A percentile compares a stretch with the other conserved stretches of the same genome.
These are phyloP conservation scores for Mycena pura DNA, from an alignment of 768 basidiomycete species.

Conservation along the genomic window DNA sequence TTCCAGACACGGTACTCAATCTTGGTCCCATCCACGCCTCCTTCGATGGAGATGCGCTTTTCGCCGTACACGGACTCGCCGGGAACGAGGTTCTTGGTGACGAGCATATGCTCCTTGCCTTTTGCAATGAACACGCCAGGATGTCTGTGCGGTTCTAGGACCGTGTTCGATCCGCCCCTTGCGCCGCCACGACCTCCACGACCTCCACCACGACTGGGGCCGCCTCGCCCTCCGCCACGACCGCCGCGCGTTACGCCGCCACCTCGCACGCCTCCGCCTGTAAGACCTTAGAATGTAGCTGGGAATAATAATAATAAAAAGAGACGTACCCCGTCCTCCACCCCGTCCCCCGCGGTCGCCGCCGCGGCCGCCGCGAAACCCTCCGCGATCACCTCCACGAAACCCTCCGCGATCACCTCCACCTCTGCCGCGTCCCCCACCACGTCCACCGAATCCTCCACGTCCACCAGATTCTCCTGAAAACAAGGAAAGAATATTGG, in stretches of 20 bases:
- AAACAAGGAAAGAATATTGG: background rate
- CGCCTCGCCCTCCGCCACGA: conserved; percentile 48
- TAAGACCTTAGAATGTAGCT: conserved; percentile 16
- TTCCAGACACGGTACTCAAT: conserved; percentile 99
- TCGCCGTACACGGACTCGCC: conserved; percentile 99
- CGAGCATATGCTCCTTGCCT: conserved; percentile 95
- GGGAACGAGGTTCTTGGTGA: conserved; percentile 97
- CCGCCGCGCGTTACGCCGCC: conserved; percentile 50
- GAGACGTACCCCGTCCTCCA: conserved; percentile 38
- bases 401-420: conserved; percentile 46
- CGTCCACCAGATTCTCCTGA: conserved; percentile 68
- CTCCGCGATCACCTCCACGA: conserved; percentile 48
- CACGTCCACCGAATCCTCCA: conserved; percentile 69
- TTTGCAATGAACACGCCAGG: conserved; percentile 95
- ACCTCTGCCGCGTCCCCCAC: conserved; percentile 45
- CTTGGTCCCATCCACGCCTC: conserved; percentile 80
- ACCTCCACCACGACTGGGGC: conserved; percentile 56
- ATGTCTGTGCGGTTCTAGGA: conserved; percentile 95
- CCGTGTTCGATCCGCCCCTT: conserved; percentile 84
- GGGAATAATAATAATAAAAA: conserved; percentile 13
- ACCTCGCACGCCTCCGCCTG: conserved; percentile 40
- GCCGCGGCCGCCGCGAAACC: conserved; percentile 39
- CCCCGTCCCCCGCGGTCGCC: conserved; percentile 44
- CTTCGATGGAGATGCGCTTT: conserved; percentile 91
- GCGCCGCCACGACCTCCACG: conserved; percentile 75